Evolutionary conservation across 2,329 filamentous ascomycete genomes (phyloP).

Genomic region (Colletotrichum sublineola): DNA sequence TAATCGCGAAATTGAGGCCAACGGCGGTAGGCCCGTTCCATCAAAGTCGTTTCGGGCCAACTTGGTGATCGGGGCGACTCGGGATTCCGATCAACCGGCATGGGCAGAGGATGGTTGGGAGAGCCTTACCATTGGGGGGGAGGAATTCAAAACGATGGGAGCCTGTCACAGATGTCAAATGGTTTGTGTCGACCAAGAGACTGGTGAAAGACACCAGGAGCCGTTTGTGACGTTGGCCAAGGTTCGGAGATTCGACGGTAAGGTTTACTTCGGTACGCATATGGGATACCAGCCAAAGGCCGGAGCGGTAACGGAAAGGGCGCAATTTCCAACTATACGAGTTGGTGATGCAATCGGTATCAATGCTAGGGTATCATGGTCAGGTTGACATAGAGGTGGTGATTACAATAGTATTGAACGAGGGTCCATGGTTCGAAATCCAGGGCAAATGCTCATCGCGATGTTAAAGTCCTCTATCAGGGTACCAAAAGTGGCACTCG

Average conservation of each 20-base stretch:
- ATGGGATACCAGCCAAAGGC: slow-evolving; percentile 64
- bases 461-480: neutral
- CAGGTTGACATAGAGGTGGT: neutral
- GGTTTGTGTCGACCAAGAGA: slow-evolving; percentile 93
- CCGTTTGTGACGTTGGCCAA: slow-evolving; percentile 91
- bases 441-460: neutral
- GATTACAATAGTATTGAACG: neutral
- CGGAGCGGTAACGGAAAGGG: slow-evolving; percentile 44
- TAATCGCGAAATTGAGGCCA: slow-evolving; percentile 77
- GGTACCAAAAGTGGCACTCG: neutral
- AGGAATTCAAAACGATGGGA: slow-evolving; percentile 80
- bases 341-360: slow-evolving; percentile 62
- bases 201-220: slow-evolving; percentile 81
- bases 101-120: slow-evolving; percentile 89
- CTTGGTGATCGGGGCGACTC: slow-evolving; percentile 75
- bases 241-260: slow-evolving; percentile 84
- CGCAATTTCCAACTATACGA: slow-evolving; percentile 56
- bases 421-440: no score
- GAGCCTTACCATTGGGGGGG: slow-evolving; percentile 73
- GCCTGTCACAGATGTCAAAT: slow-evolving; percentile 93
- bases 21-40: slow-evolving; percentile 74
- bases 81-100: slow-evolving; percentile 60
- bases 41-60: slow-evolving; percentile 90
- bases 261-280: slow-evolving; percentile 91
- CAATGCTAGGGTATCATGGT: slow-evolving; percentile 20